Base-by-base conservation (phyloP, 768 basidiomycete species). In the Suillus tomentosus region DNA sequence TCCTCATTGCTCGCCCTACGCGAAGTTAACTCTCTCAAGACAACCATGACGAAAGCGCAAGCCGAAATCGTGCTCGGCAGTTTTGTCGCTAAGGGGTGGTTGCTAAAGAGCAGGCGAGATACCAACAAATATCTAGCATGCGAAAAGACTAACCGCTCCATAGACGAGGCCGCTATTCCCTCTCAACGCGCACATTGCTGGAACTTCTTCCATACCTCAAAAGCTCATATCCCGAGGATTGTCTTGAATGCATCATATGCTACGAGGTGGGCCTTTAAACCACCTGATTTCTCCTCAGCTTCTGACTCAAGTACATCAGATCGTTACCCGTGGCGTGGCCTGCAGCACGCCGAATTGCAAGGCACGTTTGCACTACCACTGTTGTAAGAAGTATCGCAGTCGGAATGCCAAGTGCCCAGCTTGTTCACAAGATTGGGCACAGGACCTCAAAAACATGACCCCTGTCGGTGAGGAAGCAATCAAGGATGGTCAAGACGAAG, bases 61-160 rank as follows among this genome's bases (percentile, higher is more conserved):
- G 91, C 87, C 0, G 90, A 93, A 75, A 75, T 81, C 19, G 83
- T 92, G 15, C 78, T 96, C 15, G 78, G 81, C 36, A 94, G 90
- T 69, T 92, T 96, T 70, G 91, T 94, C 0, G 89, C 92, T n/a
- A 87, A 85, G 69, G 90, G 89, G 15, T 93, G 90, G 92, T 76
- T 91, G 11, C 65, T 85, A 54, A 88, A 87, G 78, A 92, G 88
- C 89, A 84, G 82, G 89, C 88, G 70, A 69, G 89, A n/a, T 81
- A 34, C 17, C 61, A 14, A 13, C 45, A 56, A 24, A 19, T 13
- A 9, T 37, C 40, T 22, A 22, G 24, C 4, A 31, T 53, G 9
- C 27, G 13, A 19, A 5, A 3, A 34, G 17, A 34, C 31, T 58
- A 24, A 50, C n/a, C 48, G 4, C 64, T 68, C 65, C 61, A 62